Evolutionary conservation across 805 yeast species (phyloP), one percentile per base, ranked within the genome.

Genomic region (Ogataea ramenticola): DNA sequence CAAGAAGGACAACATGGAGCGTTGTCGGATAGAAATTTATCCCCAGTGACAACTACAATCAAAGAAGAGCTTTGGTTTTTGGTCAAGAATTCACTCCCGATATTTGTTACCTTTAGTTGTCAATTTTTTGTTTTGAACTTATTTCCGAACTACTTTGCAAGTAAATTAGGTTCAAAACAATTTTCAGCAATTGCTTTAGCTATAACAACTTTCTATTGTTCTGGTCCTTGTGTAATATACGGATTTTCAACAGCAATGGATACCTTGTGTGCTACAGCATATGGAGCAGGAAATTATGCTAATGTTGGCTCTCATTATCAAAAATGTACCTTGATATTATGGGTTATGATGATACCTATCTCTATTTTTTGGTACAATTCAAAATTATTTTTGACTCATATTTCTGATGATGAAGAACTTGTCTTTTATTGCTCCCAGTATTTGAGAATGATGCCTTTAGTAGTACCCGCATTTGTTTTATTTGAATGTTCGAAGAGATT

Each of bases 211-310:
- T 86, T 86, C 20, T 83, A 82, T 54, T 77, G 83, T 39, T 70
- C 83, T 1, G 90, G 88, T 0, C 77, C 82, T 45, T 84, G 86
- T 27, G 68, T 83, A 2, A 75, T 84, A 46, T 86, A 82, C 58
- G 91, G 91, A 3, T 75, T 82, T 7, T 71, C 86, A 17, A 82
- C 93, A 0, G 75, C 87, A 49, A 66, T 84, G 49, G 91, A 84
- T 54, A 84, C 91, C 0, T 65, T 84, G 16, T 83, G 91, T 57
- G 80, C 89, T 2, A 88, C 84, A 56, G 82, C 89, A 0, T 82
- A 64, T 56, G 91, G 93, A 21, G 75, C 85, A 29, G 71, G 70
- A 42, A 79, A 82, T 52, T 77, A 67, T 55, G 69, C 70, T 48
- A 57, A 71, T 49, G 90, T 84, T 15, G 93, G 93, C 0, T 60